Percentiles rank a stretch among this genome's conserved stretches.
Evolutionary conservation across 805 yeast species (phyloP).

Genomic region (Metschnikowia arizonensis): DNA sequence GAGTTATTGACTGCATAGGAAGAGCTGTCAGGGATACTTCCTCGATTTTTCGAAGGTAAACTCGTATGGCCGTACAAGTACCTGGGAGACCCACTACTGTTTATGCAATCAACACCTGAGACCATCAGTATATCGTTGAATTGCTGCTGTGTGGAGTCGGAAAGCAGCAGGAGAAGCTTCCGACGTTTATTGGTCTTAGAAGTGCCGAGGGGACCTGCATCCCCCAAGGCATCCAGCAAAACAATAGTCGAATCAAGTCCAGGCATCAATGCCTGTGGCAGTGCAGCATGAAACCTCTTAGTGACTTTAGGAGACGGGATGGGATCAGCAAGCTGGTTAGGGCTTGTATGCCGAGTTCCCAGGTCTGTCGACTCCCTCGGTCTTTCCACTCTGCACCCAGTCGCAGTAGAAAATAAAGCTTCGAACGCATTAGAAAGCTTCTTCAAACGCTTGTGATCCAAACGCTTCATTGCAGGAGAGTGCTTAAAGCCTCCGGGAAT

Average conservation of each 20-base stretch:
- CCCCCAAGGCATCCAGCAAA: not conserved
- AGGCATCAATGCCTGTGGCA: not conserved
- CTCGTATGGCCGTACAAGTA: not conserved
- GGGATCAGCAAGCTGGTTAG: not conserved
- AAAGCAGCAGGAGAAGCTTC: not conserved
- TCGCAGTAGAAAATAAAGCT: too few species aligned
- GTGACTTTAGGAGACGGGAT: not conserved
- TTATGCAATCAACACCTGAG: not conserved
- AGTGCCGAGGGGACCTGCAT: too few species aligned
- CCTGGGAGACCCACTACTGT: too few species aligned
- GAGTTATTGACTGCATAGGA: too few species aligned
- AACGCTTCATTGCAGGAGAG: not conserved
- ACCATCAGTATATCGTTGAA: not conserved
- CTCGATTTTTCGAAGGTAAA: too few species aligned
- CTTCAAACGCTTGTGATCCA: not conserved
- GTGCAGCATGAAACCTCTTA: not conserved
- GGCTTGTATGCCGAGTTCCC: not conserved
- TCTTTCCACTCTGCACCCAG: too few species aligned
- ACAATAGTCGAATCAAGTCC: not conserved
- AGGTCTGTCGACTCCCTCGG: too few species aligned
- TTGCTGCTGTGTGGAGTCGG: not conserved
- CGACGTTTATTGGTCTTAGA: not conserved
- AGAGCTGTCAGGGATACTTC: too few species aligned
- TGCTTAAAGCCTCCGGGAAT: not conserved
- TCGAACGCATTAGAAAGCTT: too few species aligned